Conservation (phyloP, 1,284 basidiomycete species). For the Spongiforma sp. region DNA sequence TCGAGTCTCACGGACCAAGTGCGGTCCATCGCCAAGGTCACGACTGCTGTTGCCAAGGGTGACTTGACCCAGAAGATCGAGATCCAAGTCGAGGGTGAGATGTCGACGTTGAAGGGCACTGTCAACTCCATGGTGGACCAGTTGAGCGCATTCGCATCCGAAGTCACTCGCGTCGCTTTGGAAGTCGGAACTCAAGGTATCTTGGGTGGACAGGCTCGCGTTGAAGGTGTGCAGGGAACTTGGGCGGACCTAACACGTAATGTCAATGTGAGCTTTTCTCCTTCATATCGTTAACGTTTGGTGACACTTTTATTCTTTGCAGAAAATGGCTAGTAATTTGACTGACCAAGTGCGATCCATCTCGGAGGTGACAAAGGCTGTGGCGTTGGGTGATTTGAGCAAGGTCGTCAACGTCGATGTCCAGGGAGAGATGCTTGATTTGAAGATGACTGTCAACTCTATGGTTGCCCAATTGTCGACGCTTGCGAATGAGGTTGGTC, state of each 20-base stretch:
- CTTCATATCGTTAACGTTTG: slow-evolving; percentile 25
- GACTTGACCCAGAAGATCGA: slow-evolving; percentile 91
- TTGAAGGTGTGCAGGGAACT: slow-evolving; percentile 93
- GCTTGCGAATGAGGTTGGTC: slow-evolving; percentile 85
- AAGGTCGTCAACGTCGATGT: slow-evolving; percentile 95
- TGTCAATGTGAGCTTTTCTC: slow-evolving; percentile 68
- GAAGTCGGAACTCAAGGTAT: slow-evolving; percentile 94
- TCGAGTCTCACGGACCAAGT: slow-evolving; percentile 94
- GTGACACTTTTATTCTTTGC: slow-evolving; percentile 7
- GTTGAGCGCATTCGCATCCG: slow-evolving; percentile 89
- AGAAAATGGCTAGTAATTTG: slow-evolving; percentile 91
- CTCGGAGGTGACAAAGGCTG: slow-evolving; percentile 96
- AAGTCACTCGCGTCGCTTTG: slow-evolving; percentile 94
- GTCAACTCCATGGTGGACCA: slow-evolving; percentile 93
- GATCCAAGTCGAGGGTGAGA: slow-evolving; percentile 94
- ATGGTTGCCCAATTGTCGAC: slow-evolving; percentile 91
- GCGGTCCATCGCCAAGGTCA: slow-evolving; percentile 89
- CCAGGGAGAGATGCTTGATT: slow-evolving; percentile 95
- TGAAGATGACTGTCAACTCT: slow-evolving; percentile 91
- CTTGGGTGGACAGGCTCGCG: slow-evolving; percentile 90
- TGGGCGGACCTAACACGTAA: slow-evolving; percentile 93
- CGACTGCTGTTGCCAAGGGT: slow-evolving; percentile 90
- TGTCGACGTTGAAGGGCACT: slow-evolving; percentile 82
- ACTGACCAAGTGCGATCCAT: slow-evolving; percentile 98
- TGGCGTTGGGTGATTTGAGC: slow-evolving; percentile 90